These are phyloP conservation scores for Helotiales sp. DNA, from an alignment of 2,329 filamentous ascomycete species.

Conservation along the genomic window DNA sequence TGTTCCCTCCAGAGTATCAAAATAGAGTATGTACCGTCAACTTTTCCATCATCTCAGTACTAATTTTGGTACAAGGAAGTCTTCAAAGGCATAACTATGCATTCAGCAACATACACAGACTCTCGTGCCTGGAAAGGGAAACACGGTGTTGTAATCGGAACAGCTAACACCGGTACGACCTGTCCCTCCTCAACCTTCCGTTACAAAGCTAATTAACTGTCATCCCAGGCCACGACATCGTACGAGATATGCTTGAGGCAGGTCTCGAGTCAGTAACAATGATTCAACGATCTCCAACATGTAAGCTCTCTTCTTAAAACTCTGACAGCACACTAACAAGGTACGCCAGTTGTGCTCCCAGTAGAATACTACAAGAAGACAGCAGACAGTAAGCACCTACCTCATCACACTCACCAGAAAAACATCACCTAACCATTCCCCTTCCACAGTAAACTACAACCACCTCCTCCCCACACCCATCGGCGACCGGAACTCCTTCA, in stretches of 20 bases:
- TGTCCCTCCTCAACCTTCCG: constrained; percentile 39
- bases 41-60: background rate
- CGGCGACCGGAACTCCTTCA: constrained; percentile 11
- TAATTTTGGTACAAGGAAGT: constrained; percentile 2
- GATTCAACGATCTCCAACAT: constrained; percentile 64
- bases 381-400: constrained; percentile 28
- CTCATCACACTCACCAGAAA: background rate
- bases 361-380: constrained; percentile 39
- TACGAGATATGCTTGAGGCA: constrained; percentile 64
- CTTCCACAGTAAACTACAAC: constrained; percentile 16
- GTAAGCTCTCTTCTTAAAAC: background rate
- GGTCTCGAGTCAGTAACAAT: constrained; percentile 65
- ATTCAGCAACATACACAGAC: constrained; percentile 19
- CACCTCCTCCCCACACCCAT: constrained; percentile 7
- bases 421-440: background rate
- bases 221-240: constrained; percentile 59
- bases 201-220: constrained; percentile 33
- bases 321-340: background rate
- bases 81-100: constrained; percentile 14
- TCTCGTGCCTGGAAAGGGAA: constrained; percentile 42
- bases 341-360: constrained; percentile 51
- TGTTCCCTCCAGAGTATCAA: constrained; percentile 1
- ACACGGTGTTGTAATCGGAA: constrained; percentile 64
- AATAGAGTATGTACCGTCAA: background rate
- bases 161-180: constrained; percentile 43